Conservation (phyloP, 768 basidiomycete species). For the Sarcodon sp. region DNA sequence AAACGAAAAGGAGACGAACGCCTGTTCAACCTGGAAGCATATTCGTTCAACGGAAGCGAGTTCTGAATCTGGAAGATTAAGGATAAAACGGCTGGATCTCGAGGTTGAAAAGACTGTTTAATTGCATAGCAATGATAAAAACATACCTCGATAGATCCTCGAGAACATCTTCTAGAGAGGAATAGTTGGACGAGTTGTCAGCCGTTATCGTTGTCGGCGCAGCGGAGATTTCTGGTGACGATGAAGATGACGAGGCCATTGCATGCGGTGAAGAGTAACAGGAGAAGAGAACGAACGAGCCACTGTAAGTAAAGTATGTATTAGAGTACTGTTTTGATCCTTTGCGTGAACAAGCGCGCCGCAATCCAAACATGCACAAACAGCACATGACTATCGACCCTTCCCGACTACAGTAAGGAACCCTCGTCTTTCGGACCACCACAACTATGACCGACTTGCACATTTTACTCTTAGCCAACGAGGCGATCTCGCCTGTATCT, state of each 20-base stretch:
- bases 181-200: constrained; percentile 44
- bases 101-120: background rate
- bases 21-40: constrained; percentile 99
- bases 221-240: constrained; percentile 59
- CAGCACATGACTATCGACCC: too few species aligned
- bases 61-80: constrained; percentile 93
- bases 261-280: constrained; percentile 10
- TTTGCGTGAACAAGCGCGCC: constrained; percentile 13
- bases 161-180: constrained; percentile 70
- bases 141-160: constrained; percentile 81
- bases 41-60: constrained; percentile 83
- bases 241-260: constrained; percentile 72
- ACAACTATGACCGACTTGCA: too few species aligned
- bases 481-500: too few species aligned
- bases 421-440: too few species aligned
- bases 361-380: too few species aligned
- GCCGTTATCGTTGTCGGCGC: constrained; percentile 26
- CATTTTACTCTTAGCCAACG: too few species aligned
- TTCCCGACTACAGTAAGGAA: too few species aligned
- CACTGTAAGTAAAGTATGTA: constrained; percentile 17
- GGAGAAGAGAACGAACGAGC: constrained; percentile 17
- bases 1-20: constrained; percentile 30
- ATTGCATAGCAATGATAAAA: constrained; percentile 3
- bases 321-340: constrained; percentile 18
- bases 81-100: constrained; percentile 71